Evolutionary conservation across 352 stramenopile genomes (phyloP).

Genomic region (Peronospora farinosa): DNA sequence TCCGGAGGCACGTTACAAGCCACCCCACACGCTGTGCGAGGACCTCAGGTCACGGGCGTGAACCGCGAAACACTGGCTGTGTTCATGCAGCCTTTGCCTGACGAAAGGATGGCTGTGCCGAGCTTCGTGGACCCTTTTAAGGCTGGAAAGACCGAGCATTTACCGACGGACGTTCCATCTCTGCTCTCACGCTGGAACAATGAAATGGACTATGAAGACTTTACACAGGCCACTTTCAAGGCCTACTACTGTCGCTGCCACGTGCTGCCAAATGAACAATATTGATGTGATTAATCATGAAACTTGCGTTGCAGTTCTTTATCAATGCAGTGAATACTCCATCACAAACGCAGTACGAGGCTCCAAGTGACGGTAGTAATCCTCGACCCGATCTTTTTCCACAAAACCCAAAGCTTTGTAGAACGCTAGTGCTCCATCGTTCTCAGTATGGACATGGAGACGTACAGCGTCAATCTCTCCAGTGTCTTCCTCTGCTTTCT

Average conservation of each 20-base stretch:
- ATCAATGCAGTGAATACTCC: conserved; percentile 28
- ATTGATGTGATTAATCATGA: background rate
- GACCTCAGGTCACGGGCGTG: conserved; percentile 59
- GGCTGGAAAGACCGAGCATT: conserved; percentile 60
- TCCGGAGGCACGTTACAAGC: conserved; percentile 89
- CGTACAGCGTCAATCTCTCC: conserved; percentile 23
- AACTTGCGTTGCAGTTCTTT: background rate
- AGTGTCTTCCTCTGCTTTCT: conserved; percentile 9
- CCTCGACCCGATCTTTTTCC: conserved; percentile 37
- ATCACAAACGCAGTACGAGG: conserved; percentile 48
- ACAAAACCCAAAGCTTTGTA: conserved; percentile 48
- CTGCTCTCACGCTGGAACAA: conserved; percentile 84
- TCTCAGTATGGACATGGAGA: conserved; percentile 59
- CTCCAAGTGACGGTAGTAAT: conserved; percentile 63
- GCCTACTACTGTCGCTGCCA: conserved; percentile 92
- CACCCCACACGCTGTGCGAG: conserved; percentile 88
- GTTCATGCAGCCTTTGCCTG: conserved; percentile 93
- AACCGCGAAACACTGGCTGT: conserved; percentile 93
- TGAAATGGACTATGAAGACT: conserved; percentile 88
- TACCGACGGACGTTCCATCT: conserved; percentile 74
- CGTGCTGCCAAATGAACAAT: background rate
- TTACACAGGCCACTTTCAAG: conserved; percentile 86
- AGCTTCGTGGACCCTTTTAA: conserved; percentile 24
- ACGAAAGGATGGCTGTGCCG: conserved; percentile 78
- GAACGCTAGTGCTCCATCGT: conserved; percentile 56